Evolutionary conservation across 2,329 filamentous ascomycete genomes (phyloP), one percentile per base, ranked within the genome.

Genomic region (Alternaria brassicae): DNA sequence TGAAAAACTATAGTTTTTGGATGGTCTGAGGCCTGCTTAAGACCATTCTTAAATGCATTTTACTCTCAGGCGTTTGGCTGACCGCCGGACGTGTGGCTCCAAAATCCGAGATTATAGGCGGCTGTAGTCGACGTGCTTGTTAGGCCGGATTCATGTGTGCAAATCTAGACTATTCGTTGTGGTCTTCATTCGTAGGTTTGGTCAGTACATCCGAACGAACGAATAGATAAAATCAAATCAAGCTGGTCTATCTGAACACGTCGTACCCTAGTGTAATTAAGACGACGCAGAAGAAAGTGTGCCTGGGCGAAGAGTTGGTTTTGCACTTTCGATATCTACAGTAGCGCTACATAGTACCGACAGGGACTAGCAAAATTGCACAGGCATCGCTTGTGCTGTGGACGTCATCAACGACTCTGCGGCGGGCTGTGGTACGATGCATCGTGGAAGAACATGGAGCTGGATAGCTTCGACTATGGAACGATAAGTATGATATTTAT

Each of bases 71-170:
- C 6, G 10, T 34, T 30, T 37, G 21, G 36, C 39, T 36, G 2
- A 23, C 28, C 12, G 40, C 13, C 53, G 41, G 37, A 53, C 21
- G 17, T 49, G 17, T 10, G 49, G 21, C 7, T 15, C 21, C 44
- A 58, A 57, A 58, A 15, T 58, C 56, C 56, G 56, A 12, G 4
- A 19, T 30, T 28, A n/a, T 47, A n/a, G n/a, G 19, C 34, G 6
- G 6, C 19, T 19, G 13, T 19, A 30, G 44, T 34, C 44, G 13
- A 19, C 44, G 19, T 36, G 32, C 28, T 7, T 8, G 13, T 34
- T 32, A 21, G 21, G 19, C 44, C 13, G 44, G 19, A n/a, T 32
- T 21, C 13, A 19, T 23, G 28, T 48, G 5, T n/a, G 44, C 32
- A 48, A 36, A 7, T 32, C 1, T 19, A n/a, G 19, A 34, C 19